Base-by-base conservation (phyloP, 2,329 filamentous ascomycete species). In the Phyllosticta citriasiana region DNA sequence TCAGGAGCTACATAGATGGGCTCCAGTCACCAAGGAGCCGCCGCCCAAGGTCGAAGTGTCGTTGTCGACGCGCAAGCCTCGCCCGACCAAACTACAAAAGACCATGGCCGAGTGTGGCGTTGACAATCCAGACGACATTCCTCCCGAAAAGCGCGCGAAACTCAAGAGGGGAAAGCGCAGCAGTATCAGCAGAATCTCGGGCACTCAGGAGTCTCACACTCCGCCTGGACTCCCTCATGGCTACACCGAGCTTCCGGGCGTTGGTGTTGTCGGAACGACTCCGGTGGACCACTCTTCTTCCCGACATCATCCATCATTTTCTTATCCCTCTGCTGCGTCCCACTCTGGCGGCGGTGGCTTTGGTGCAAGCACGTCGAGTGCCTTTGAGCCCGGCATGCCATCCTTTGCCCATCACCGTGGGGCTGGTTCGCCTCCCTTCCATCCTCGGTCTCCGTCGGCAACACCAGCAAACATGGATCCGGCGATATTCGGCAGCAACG, bases 21-120 rank as follows among this genome's bases (percentile, higher is more conserved):
- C 88, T 50, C 92, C 92, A 2, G 90, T 97, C 26, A 92, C 94
- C 1, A 88, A 91, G 0, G 83, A 90, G 14, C 80, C 94, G 12
- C 94, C 94, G 3, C 92, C 92, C 24, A 86, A 95, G 47, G 81
- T 96, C 9, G 88, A 96, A 64, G 84, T 88, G 16, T 97, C 93
- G 0, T 83, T 92, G 64, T 97, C 92, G 57, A 99, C 94, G 4
- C 84, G 94, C 62, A 99, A 99, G 74, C 94, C 94, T 51, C 86
- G 94, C 8, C 94, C 94, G 8, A 99, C 94, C 0, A 99, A 99
- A 76, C 84, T 97, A 66, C 93, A 97, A 73, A 97, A 97, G 77
- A 84, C 97, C 69, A 88, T 99, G 79, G 86, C 86, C 1, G 88
- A 94, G 68, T 85, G 94, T 64, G 92, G 91, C 2, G 90, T 97